phyloP scores from a whole-genome alignment of 495 filamentous ascomycete genomes.

The Penicillium simplicissimum region DNA sequence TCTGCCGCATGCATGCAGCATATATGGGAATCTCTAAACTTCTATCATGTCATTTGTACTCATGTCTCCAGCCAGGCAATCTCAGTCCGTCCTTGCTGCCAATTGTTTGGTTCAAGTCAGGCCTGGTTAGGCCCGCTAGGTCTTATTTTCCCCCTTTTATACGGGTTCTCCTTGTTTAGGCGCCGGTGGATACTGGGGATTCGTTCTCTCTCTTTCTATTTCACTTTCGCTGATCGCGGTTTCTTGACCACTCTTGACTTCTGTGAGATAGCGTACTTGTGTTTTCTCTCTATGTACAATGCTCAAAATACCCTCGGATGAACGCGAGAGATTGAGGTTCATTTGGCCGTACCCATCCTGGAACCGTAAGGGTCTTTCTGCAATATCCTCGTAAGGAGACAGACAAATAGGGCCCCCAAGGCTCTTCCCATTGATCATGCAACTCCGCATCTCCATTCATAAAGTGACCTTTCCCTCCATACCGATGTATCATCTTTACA shows the following conservation, averaged over 20 bases:
- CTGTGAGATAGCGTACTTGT: conserved; percentile 41
- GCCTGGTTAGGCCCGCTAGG: background rate
- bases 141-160: background rate
- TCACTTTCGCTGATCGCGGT: conserved; percentile 20
- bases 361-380: no score
- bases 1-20: conserved; percentile 17
- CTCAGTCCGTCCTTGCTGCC: conserved; percentile 1
- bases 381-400: no score
- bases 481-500: background rate
- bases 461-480: background rate
- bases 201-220: conserved; percentile 17
- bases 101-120: background rate
- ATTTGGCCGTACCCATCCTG: conserved; percentile 7
- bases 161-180: conserved; percentile 22
- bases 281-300: conserved; percentile 41
- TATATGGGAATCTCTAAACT: conserved; percentile 27
- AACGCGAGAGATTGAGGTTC: conserved; percentile 36
- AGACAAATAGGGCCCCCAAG: background rate
- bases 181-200: conserved; percentile 29
- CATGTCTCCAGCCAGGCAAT: conserved; percentile 30
- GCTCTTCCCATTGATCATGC: background rate
- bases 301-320: conserved; percentile 44
- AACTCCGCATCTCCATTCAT: background rate
- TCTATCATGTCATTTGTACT: conserved; percentile 36
- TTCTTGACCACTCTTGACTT: background rate